These are phyloP conservation scores for Cadophora luteo-olivacea DNA, from an alignment of 2,329 filamentous ascomycete genomes.

Conservation along the genomic window DNA sequence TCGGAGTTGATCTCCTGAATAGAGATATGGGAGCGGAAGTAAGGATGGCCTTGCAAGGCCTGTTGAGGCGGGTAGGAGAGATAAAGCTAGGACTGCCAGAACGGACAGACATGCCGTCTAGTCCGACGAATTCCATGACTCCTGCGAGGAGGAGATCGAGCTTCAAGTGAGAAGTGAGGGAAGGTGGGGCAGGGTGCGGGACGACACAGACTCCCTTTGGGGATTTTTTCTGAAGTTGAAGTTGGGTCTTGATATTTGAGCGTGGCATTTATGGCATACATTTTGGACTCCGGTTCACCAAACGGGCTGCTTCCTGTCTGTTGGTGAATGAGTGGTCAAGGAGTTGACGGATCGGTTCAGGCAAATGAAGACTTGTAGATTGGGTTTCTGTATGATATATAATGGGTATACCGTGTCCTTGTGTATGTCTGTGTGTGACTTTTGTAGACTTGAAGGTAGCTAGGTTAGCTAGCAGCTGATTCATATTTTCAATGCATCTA, in stretches of 20 bases:
- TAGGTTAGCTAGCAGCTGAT: neutral
- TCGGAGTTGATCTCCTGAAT: constrained; percentile 81
- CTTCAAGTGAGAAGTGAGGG: constrained; percentile 3
- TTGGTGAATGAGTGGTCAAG: neutral
- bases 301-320: neutral
- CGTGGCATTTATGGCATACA: constrained; percentile 17
- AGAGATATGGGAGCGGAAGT: constrained; percentile 84
- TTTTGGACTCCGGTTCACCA: neutral
- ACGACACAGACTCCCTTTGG: neutral
- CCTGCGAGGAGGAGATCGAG: constrained; percentile 15
- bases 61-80: constrained; percentile 86
- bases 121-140: constrained; percentile 29
- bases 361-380: constrained; percentile 13
- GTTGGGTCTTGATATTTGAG: constrained; percentile 16
- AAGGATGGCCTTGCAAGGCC: constrained; percentile 75
- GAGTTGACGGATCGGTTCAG: constrained; percentile 17
- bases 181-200: neutral
- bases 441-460: constrained; percentile 12
- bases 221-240: neutral
- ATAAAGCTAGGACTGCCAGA: constrained; percentile 58
- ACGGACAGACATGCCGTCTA: constrained; percentile 30
- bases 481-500: constrained; percentile 11
- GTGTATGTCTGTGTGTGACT: neutral
- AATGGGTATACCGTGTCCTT: neutral
- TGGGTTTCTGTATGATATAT: constrained; percentile 18